Evolutionary conservation across 2,329 filamentous ascomycete genomes (phyloP).

Genomic region (Amauroascus verrucosus): DNA sequence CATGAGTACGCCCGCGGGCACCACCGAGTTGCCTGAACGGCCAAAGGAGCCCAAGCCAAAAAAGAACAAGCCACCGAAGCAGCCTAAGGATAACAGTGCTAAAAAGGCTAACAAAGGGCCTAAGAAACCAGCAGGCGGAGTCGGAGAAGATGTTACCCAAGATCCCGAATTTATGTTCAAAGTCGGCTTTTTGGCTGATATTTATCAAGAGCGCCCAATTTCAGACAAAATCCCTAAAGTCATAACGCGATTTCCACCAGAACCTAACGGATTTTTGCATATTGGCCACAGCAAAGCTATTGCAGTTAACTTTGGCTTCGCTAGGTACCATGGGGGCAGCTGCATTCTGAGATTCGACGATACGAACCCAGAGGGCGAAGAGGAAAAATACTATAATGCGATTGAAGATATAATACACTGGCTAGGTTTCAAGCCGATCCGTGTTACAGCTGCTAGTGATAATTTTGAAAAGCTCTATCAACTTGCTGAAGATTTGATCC

Average conservation of each 20-base stretch:
- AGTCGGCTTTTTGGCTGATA: constrained; percentile 62
- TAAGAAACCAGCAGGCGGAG: constrained; percentile 1
- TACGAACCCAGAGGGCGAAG: constrained; percentile 88
- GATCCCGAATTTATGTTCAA: constrained; percentile 63
- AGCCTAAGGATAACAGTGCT: constrained; percentile 4
- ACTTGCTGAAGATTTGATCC: constrained; percentile 74
- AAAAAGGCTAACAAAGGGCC: constrained; percentile 9
- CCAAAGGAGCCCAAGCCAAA: constrained; percentile 6
- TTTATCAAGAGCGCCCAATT: constrained; percentile 56
- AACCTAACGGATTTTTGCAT: constrained; percentile 89
- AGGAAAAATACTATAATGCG: constrained; percentile 79
- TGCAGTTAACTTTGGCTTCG: constrained; percentile 92
- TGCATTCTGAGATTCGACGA: constrained; percentile 80
- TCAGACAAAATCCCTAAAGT: constrained; percentile 27
- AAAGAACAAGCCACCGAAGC: constrained; percentile 12
- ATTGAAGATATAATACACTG: constrained; percentile 81
- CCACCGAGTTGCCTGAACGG: constrained; percentile 10
- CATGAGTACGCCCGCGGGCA: constrained; percentile 1
- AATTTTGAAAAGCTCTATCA: constrained; percentile 84
- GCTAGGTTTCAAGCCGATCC: constrained; percentile 66
- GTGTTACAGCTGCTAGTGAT: constrained; percentile 79
- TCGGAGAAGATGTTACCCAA: constrained; percentile 18
- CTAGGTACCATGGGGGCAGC: constrained; percentile 67
- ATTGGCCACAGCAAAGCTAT: constrained; percentile 95
- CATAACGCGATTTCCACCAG: constrained; percentile 66